Percentiles rank a stretch among this genome's conserved stretches.
Conservation (phyloP, 192 early-diverging fungal species). For the Paraglomus occultum region DNA sequence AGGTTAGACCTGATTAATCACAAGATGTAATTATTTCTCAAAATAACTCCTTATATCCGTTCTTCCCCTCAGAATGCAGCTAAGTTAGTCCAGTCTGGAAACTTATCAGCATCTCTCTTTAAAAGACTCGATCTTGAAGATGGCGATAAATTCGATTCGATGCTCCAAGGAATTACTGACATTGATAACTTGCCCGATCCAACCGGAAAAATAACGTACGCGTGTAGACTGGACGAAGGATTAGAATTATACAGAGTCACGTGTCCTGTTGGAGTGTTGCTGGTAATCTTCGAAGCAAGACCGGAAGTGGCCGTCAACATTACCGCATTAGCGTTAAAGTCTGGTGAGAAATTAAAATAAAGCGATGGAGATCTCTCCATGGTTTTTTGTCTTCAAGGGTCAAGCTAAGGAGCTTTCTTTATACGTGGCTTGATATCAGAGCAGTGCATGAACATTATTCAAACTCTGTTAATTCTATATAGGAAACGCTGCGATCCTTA, state of each 20-base stretch:
- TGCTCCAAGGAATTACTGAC: conserved; percentile 88
- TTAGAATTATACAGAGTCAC: conserved; percentile 89
- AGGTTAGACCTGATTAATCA: conserved; percentile 41
- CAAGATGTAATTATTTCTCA: neutral
- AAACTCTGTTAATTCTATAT: conserved; percentile 8
- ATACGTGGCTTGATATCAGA: too few species aligned
- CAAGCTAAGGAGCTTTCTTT: too few species aligned
- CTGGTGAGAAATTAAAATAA: conserved; percentile 60
- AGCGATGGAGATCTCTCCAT: neutral
- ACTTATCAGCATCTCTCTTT: conserved; percentile 72
- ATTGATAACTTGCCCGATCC: conserved; percentile 85
- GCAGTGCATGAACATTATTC: too few species aligned
- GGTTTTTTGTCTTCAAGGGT: neutral
- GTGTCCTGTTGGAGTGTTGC: conserved; percentile 90
- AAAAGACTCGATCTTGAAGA: conserved; percentile 86
- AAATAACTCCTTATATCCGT: neutral
- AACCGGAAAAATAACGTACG: conserved; percentile 73
- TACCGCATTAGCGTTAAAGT: conserved; percentile 91
- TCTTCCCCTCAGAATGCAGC: conserved; percentile 54
- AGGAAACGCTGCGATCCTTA: conserved; percentile 94
- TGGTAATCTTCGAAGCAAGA: conserved; percentile 98
- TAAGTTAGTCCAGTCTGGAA: conserved; percentile 67
- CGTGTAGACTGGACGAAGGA: conserved; percentile 74
- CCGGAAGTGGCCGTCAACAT: conserved; percentile 99
- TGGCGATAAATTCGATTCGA: conserved; percentile 80